Base-by-base conservation (phyloP, 1,284 basidiomycete genomes). In the Tylopilus sp. region DNA sequence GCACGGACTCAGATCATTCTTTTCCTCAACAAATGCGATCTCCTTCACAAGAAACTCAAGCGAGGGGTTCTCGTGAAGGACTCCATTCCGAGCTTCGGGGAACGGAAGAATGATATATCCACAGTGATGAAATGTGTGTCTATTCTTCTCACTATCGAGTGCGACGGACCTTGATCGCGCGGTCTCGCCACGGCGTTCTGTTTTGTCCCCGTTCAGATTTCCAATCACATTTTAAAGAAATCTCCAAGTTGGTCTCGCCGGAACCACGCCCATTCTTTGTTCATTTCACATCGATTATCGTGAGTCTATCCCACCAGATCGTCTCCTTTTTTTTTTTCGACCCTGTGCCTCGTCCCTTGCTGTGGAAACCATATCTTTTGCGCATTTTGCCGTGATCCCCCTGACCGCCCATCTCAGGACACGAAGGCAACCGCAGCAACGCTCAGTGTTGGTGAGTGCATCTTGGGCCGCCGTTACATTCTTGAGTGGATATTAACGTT, bases 241-340 rank as follows among this genome's bases (percentile, higher is more conserved):
- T 84, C 44, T 74, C 74, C 48, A 76, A 75, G 50, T 70, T 75
- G 43, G 71, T 73, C 50, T 85, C 84, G 1, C 81, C 81, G 5
- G 72, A 80, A 34, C 75, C 77, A 37, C 75, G 86, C 7, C 76
- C 79, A 0, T 86, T 87, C 63, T 84, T 81, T 56, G 75, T 82
- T 41, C 82, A 89, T 70, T 74, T 85, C 39, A 89, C 86, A 30
- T 84, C 86, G 46, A 84, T 88, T 42, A 77, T 86, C 49, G 84
- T 86, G 44, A 66, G 64, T 68, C 35, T 23, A 6, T 52, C 34
- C 18, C 34, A 36, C 31, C 49, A 30, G 15, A 42, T 18, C 19
- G n/a, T 39, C 30, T 23, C 41, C 9, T 13, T 3, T n/a, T 31
- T 35, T 12, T 39, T 23, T 23, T 23, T 23, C 21, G 21, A 6